Evolutionary conservation across 129 eudicot species (phyloP).

Genomic region (Ambrosia trifida): DNA sequence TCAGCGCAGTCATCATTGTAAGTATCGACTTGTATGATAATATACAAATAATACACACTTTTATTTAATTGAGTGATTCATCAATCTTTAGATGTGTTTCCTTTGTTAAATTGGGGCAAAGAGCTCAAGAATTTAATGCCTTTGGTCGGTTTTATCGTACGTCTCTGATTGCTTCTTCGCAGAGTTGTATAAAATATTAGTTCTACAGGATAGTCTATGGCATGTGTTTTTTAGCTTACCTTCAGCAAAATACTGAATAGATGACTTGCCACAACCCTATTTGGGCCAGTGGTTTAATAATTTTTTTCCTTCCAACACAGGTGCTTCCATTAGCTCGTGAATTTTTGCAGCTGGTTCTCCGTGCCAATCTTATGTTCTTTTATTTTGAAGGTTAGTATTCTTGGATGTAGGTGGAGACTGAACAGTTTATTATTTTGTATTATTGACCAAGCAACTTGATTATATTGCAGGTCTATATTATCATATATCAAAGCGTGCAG

Average conservation of each 20-base stretch:
- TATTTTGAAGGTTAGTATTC: slow-evolving; percentile 79
- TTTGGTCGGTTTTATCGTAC: neutral
- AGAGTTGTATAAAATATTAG: neutral
- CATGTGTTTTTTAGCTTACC: neutral
- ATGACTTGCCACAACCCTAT: neutral
- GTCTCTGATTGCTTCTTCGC: neutral
- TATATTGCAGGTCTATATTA: slow-evolving; percentile 72
- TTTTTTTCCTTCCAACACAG: slow-evolving; percentile 39
- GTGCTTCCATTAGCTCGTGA: slow-evolving; percentile 88
- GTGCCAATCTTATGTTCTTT: slow-evolving; percentile 95
- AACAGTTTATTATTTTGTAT: neutral
- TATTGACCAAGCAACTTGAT: slow-evolving; percentile 12
- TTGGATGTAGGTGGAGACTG: neutral
- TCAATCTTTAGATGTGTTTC: neutral
- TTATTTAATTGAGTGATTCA: neutral
- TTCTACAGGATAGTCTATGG: neutral
- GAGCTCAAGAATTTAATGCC: neutral
- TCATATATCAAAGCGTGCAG: slow-evolving; percentile 95
- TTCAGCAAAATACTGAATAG: neutral
- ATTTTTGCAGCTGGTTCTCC: slow-evolving; percentile 75
- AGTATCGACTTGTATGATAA: neutral
- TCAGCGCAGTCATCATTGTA: neutral
- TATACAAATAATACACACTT: neutral
- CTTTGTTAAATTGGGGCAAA: neutral
- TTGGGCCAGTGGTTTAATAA: neutral